phyloP scores from a whole-genome alignment of 257 asterid genomes.

The Penstemon eatonii region DNA sequence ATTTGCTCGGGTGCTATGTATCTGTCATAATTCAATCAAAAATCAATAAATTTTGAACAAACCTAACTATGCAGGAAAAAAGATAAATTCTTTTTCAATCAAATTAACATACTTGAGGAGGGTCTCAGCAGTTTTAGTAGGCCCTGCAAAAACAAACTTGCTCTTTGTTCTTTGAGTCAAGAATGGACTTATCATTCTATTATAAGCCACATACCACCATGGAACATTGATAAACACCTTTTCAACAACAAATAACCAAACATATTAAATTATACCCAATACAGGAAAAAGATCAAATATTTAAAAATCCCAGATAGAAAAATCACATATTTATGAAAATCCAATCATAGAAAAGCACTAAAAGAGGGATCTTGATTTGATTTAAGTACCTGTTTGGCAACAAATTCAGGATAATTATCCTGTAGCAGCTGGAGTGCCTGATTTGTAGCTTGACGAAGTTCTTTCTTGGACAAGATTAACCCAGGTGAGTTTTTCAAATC shows the following conservation, averaged over 20 bases:
- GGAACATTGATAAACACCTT: constrained; percentile 97
- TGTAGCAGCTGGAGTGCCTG: constrained; percentile 89
- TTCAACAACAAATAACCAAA: neutral
- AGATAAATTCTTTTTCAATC: neutral
- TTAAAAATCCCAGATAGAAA: neutral
- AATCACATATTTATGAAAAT: neutral
- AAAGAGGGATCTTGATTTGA: neutral
- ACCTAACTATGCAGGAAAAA: neutral
- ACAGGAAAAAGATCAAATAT: neutral
- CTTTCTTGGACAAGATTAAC: constrained; percentile 71
- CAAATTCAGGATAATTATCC: constrained; percentile 95
- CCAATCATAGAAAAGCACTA: neutral
- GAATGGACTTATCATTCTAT: constrained; percentile 84
- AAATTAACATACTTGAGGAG: constrained; percentile 66
- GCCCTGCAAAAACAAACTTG: constrained; percentile 98
- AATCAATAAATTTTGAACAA: neutral
- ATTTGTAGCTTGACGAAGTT: constrained; percentile 74
- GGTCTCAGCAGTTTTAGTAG: constrained; percentile 80
- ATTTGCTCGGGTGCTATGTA: constrained; percentile 90
- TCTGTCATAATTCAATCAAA: constrained; percentile 35
- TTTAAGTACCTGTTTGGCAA: constrained; percentile 79
- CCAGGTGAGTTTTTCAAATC: constrained; percentile 93
- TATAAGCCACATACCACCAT: constrained; percentile 97
- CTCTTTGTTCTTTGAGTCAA: constrained; percentile 91
- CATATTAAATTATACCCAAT: neutral